phyloP scores from a whole-genome alignment of 495 filamentous ascomycete species.

The Aspergillus ellipticus region DNA sequence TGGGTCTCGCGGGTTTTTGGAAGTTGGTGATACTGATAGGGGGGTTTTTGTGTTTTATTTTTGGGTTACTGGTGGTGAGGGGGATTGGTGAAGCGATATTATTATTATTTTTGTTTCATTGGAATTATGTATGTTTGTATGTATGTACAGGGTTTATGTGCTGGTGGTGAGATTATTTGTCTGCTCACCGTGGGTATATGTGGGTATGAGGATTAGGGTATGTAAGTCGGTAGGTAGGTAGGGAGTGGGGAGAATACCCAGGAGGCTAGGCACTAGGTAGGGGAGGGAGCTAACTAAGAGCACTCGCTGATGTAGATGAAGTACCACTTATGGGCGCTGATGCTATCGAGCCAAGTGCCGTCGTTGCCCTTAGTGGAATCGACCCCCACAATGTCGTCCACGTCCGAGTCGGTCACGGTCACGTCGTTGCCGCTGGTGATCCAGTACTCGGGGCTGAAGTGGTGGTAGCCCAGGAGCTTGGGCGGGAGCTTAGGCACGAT shows the following conservation, averaged over 20 bases:
- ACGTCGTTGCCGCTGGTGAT: constrained; percentile 31
- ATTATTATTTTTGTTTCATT: too few species aligned
- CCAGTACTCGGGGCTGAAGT: constrained; percentile 64
- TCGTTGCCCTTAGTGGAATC: constrained; percentile 31
- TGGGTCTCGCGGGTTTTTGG: too few species aligned
- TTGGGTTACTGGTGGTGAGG: too few species aligned
- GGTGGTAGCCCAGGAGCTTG: constrained; percentile 48
- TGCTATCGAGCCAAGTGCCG: constrained; percentile 14
- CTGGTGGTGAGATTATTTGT: too few species aligned
- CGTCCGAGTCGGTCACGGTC: constrained; percentile 29
- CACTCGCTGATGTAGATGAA: constrained; percentile 26
- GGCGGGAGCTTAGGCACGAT: constrained; percentile 58
- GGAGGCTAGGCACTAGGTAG: not conserved
- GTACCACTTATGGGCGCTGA: constrained; percentile 42
- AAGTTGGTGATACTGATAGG: too few species aligned
- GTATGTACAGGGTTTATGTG: too few species aligned
- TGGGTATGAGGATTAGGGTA: too few species aligned
- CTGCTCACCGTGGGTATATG: too few species aligned
- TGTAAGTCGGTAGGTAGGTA: too few species aligned
- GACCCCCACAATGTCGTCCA: constrained; percentile 21
- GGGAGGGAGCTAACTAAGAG: not conserved
- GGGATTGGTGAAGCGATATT: too few species aligned
- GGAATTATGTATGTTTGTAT: too few species aligned
- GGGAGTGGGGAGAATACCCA: not conserved
- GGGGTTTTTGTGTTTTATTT: too few species aligned